Base-by-base conservation (phyloP, 192 early-diverging fungal species). In the Entomortierella chlamydospora region DNA sequence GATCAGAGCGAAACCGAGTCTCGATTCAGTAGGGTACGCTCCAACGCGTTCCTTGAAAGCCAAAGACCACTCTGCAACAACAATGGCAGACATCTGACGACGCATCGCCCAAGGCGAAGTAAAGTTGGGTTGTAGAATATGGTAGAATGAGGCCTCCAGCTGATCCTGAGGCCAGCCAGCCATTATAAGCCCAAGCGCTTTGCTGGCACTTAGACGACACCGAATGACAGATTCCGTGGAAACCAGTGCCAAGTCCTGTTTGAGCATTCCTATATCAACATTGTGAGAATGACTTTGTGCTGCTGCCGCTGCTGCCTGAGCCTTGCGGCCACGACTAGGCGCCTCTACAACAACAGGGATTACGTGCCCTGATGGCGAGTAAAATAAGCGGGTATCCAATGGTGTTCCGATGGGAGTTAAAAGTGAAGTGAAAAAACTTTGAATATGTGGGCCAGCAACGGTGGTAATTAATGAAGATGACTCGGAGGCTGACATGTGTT, bases 321-420 rank as follows among this genome's bases (percentile, higher is more conserved):
- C 76, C 70, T 62, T 83, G 6, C 85, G 42, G 51, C 60, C 50
- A 29, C 77, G 55, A 60, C 58, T 29, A 6, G 74, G 39, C 13
- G 50, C 22, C 4, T 68, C 74, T 0, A 59, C 52, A 52, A 60
- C 28, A 47, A 63, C 47, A 33, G 37, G 20, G 10, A 57, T 20
- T 25, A 61, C 62, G 20, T 71, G 45, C 30, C 71, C 71, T 10
- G 76, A 54, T 0, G 74, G 59, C 4, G 63, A 82, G 62, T 74
- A 90, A 83, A 63, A 82, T 68, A 72, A 74, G 61, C 49, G 82
- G 39, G 41, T 85, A 62, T 94, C 89, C 55, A 98, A 70, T 42
- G 92, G 91, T n/a, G 83, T 81, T 3, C 98, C 97, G 26, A 96
- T 84, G 2, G 98, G 96, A n/a, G 93, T 97, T 74, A 95, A 87